phyloP scores from a whole-genome alignment of 2,329 filamentous ascomycete species.

The Scedosporium apiospermum region DNA sequence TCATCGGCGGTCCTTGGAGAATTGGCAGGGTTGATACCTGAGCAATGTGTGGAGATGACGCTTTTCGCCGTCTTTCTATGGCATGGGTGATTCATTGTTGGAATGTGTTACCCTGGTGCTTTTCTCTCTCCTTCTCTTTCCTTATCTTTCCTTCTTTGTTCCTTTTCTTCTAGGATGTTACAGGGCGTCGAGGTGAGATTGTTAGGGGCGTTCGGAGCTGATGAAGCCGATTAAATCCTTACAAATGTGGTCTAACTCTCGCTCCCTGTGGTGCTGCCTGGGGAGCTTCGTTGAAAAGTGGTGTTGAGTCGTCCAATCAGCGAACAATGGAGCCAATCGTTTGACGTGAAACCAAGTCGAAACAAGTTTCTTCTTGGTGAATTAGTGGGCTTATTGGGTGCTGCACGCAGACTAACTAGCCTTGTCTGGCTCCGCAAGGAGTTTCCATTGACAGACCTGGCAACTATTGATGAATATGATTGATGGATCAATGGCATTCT shows the following conservation, averaged over 20 bases:
- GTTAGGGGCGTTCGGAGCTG: not conserved
- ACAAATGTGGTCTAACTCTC: not conserved
- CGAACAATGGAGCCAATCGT: not conserved
- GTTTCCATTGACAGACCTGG: not conserved
- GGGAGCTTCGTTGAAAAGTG: not conserved
- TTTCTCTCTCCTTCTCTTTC: not conserved
- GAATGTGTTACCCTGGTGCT: not conserved
- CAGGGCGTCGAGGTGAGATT: not conserved
- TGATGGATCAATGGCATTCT: too few relatives aligned
- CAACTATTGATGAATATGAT: not conserved
- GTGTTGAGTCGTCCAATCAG: not conserved
- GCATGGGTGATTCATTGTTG: not conserved
- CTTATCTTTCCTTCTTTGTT: not conserved
- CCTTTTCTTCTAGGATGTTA: not conserved
- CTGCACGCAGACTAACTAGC: not conserved
- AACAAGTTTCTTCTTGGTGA: not conserved
- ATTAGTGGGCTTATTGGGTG: not conserved
- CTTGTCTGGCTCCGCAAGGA: not conserved
- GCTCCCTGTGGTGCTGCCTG: not conserved
- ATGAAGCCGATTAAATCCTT: not conserved
- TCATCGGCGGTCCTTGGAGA: not conserved
- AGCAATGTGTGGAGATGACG: not conserved
- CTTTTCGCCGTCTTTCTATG: not conserved
- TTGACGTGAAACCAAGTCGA: slow-evolving; percentile 3
- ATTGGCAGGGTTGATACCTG: not conserved